Conservation (phyloP, 1,139 yeast species). For the Hanseniaspora sp. region DNA sequence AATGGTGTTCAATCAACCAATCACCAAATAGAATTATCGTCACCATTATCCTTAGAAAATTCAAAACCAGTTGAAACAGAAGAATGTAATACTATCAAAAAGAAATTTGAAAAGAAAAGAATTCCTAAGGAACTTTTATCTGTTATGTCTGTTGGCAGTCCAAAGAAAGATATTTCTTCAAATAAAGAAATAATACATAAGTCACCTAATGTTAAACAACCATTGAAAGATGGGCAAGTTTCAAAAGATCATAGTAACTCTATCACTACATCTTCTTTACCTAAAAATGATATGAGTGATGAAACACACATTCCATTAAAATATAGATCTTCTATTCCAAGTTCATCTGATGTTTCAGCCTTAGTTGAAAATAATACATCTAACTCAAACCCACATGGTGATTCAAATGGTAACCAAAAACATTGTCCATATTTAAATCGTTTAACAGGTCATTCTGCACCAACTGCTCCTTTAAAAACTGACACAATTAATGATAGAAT, state of each 20-base stretch:
- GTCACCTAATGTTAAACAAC: background rate
- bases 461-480: background rate
- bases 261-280: background rate
- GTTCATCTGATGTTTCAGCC: background rate
- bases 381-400: background rate
- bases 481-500: background rate
- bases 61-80: background rate
- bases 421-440: constrained; percentile 9
- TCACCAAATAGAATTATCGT: no score
- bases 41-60: no score
- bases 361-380: background rate
- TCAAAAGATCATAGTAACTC: background rate
- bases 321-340: background rate
- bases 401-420: background rate
- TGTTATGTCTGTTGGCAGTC: background rate
- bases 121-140: background rate
- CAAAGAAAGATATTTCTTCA: background rate
- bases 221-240: background rate
- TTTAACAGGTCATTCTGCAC: background rate
- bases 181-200: background rate
- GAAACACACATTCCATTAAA: background rate
- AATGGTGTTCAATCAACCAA: background rate
- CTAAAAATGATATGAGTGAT: background rate
- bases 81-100: background rate
- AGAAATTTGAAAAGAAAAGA: background rate